Conservation (phyloP, 805 yeast genomes). For the Metschnikowia reukaufii region DNA sequence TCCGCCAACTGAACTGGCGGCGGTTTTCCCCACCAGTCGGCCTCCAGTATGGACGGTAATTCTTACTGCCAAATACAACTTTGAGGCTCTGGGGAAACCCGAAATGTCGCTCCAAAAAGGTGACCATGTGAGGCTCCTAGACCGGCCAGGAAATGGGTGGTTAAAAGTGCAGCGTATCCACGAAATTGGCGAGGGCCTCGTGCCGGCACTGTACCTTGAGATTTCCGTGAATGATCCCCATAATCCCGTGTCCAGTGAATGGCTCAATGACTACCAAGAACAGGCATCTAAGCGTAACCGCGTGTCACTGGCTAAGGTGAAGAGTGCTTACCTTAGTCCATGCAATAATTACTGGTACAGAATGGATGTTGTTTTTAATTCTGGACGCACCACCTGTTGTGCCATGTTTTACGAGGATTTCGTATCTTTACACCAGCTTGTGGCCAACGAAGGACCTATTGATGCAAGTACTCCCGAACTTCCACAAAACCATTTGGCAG, state of each 20-base stretch:
- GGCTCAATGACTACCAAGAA: conserved; percentile 28
- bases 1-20: conserved; percentile 5
- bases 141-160: conserved; percentile 44
- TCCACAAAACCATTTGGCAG: conserved; percentile 3
- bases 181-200: conserved; percentile 27
- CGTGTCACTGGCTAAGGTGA: conserved; percentile 21
- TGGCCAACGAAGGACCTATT: neutral
- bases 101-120: conserved; percentile 30
- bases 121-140: conserved; percentile 33
- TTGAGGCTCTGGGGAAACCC: conserved; percentile 26
- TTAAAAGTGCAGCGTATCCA: conserved; percentile 32
- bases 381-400: conserved; percentile 23
- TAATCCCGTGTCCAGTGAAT: conserved; percentile 32
- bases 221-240: conserved; percentile 39
- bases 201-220: conserved; percentile 42
- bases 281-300: neutral
- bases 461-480: neutral
- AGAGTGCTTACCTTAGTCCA: conserved; percentile 28
- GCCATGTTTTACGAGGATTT: conserved; percentile 40
- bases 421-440: conserved; percentile 29
- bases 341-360: conserved; percentile 34
- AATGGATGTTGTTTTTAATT: conserved; percentile 25
- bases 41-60: conserved; percentile 21
- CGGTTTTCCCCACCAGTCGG: conserved; percentile 1
- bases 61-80: conserved; percentile 32